Evolutionary conservation across 495 filamentous ascomycete genomes (phyloP).

Genomic region (Cairneyella variabilis): DNA sequence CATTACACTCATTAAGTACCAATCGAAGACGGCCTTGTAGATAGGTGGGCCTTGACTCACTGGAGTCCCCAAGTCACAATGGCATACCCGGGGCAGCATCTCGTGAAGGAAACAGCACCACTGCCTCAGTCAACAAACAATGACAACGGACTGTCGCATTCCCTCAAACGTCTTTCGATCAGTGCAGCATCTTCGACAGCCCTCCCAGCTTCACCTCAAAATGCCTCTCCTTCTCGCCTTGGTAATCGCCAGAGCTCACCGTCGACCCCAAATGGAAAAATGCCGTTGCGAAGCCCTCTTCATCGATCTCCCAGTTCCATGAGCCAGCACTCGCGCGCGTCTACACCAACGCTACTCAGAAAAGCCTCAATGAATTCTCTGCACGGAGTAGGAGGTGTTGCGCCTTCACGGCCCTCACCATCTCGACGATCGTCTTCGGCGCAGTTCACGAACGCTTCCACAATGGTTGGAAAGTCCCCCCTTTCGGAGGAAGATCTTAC

Average conservation of each 20-base stretch:
- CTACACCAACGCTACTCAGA: slow-evolving; percentile 41
- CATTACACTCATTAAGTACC: no score
- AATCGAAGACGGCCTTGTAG: no score
- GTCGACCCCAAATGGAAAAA: slow-evolving; percentile 26
- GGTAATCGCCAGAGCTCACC: slow-evolving; percentile 14
- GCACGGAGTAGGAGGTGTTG: slow-evolving; percentile 25
- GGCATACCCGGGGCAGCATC: slow-evolving; percentile 2
- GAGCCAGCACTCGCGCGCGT: slow-evolving; percentile 42
- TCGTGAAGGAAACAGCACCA: slow-evolving; percentile 5
- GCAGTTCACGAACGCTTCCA: slow-evolving; percentile 46
- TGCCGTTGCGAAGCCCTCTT: slow-evolving; percentile 31
- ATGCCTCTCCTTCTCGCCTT: slow-evolving; percentile 29
- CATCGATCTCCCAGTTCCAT: slow-evolving; percentile 47
- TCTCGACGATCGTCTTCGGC: slow-evolving; percentile 34
- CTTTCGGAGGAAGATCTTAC: slow-evolving; percentile 17
- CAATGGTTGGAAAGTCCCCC: slow-evolving; percentile 32
- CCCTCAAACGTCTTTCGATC: slow-evolving; percentile 45
- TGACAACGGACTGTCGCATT: slow-evolving; percentile 31
- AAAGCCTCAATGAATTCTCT: slow-evolving; percentile 57
- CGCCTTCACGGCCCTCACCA: slow-evolving; percentile 22
- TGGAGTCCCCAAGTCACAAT: slow-evolving; percentile 14
- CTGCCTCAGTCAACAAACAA: slow-evolving; percentile 20
- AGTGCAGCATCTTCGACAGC: slow-evolving; percentile 38
- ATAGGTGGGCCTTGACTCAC: no score
- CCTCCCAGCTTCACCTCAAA: slow-evolving; percentile 41